phyloP scores from a whole-genome alignment of 106 monocot genomes.

The Alisma plantagoaquatica region DNA sequence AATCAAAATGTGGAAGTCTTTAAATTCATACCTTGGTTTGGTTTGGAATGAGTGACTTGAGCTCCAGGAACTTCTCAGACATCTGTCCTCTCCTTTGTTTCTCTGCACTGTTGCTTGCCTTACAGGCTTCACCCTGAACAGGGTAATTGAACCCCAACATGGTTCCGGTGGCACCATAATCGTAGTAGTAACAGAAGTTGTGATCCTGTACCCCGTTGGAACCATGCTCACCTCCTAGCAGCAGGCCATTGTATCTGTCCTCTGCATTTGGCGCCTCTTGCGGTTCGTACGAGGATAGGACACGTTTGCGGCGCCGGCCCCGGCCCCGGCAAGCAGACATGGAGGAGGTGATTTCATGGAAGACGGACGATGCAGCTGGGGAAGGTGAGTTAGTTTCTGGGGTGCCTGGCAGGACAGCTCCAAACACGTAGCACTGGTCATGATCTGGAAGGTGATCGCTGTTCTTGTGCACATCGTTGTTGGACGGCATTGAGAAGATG shows the following conservation, averaged over 20 bases:
- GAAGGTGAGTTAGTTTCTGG: no score
- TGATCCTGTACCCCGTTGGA: constrained; percentile 1
- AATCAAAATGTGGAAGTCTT: background rate
- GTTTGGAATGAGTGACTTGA: constrained; percentile 17
- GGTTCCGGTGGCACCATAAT: constrained; percentile 1
- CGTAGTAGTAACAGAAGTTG: background rate
- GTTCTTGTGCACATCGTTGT: background rate
- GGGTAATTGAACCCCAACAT: background rate
- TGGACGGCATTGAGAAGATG: background rate
- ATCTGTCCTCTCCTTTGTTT: constrained; percentile 18
- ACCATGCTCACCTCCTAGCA: no score
- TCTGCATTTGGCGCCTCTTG: no score
- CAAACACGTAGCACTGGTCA: no score
- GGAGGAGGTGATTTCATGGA: constrained; percentile 1
- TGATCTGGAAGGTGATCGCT: constrained; percentile 1
- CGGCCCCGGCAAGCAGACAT: background rate
- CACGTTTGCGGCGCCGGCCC: background rate
- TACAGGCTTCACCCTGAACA: constrained; percentile 5
- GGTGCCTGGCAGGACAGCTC: no score
- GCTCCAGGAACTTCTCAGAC: constrained; percentile 14
- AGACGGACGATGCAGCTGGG: background rate
- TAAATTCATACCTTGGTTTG: constrained; percentile 13
- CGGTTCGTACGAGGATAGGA: background rate
- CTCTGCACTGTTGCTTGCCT: constrained; percentile 9
- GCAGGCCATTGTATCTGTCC: no score